These are phyloP conservation scores for Camellia granthamiana DNA, from an alignment of 148 eudicot species.

Conservation along the genomic window DNA sequence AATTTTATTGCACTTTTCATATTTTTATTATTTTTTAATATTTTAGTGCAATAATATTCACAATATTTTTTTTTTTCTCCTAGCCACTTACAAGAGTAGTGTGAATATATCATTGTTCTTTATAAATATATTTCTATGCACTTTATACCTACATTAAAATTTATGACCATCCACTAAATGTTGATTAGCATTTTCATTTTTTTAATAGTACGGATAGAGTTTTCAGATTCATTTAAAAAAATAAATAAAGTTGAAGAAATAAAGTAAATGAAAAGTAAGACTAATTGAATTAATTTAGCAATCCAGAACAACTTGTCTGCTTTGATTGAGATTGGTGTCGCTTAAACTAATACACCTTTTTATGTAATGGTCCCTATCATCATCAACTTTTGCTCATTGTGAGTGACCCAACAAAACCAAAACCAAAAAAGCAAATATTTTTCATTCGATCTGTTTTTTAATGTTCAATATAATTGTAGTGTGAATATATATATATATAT, in stretches of 20 bases:
- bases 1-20: no score
- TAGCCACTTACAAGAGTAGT: no score
- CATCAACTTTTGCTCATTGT: background rate
- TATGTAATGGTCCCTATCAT: background rate
- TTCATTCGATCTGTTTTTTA: background rate
- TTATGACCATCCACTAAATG: no score
- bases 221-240: background rate
- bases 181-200: no score
- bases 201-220: constrained; percentile 1
- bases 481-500: background rate
- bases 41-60: no score
- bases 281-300: background rate
- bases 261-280: background rate
- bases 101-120: no score
- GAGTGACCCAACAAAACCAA: background rate
- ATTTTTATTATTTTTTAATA: no score
- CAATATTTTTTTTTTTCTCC: no score
- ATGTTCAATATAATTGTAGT: no score
- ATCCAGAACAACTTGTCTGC: constrained; percentile 16
- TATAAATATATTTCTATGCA: no score
- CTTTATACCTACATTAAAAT: no score
- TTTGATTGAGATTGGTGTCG: constrained; percentile 14
- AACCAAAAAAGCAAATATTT: background rate
- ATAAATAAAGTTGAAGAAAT: background rate
- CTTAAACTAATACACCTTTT: background rate